A percentile compares a stretch with the other conserved stretches of the same genome.
These are phyloP conservation scores for Phytophthora hybrid DNA, from an alignment of 352 stramenopile genomes.

Conservation along the genomic window DNA sequence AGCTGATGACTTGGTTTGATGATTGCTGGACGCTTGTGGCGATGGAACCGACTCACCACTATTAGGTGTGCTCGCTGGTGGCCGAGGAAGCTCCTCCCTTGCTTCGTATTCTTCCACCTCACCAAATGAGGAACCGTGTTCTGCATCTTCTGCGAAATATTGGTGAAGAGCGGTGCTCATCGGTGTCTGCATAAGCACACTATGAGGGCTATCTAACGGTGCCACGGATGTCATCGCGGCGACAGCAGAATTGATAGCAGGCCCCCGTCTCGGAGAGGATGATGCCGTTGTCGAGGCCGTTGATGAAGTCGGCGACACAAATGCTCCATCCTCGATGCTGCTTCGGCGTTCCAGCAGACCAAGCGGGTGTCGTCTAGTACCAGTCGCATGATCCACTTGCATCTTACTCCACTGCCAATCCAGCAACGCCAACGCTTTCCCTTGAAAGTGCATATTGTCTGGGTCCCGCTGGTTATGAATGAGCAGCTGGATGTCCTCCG, in stretches of 20 bases:
- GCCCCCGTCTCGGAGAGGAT: constrained; percentile 18
- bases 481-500: constrained; percentile 85
- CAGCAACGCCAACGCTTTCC: constrained; percentile 83
- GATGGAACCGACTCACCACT: constrained; percentile 7
- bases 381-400: constrained; percentile 37
- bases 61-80: constrained; percentile 7
- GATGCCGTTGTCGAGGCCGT: constrained; percentile 27
- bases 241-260: constrained; percentile 7
- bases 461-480: constrained; percentile 87
- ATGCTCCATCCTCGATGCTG: constrained; percentile 34
- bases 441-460: constrained; percentile 91
- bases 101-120: constrained; percentile 19
- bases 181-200: constrained; percentile 59
- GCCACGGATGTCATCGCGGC: constrained; percentile 17
- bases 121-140: constrained; percentile 5
- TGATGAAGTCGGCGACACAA: constrained; percentile 34
- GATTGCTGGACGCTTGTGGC: constrained; percentile 7
- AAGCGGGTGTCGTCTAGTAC: constrained; percentile 18
- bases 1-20: constrained; percentile 23
- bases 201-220: constrained; percentile 47
- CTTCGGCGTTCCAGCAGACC: constrained; percentile 39
- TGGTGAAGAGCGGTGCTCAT: constrained; percentile 63
- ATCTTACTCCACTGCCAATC: constrained; percentile 87
- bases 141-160: constrained; percentile 56
- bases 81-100: constrained; percentile 9